These are phyloP conservation scores for Paracoccidioides brasiliensis DNA, from an alignment of 2,329 filamentous ascomycete species.

Conservation along the genomic window DNA sequence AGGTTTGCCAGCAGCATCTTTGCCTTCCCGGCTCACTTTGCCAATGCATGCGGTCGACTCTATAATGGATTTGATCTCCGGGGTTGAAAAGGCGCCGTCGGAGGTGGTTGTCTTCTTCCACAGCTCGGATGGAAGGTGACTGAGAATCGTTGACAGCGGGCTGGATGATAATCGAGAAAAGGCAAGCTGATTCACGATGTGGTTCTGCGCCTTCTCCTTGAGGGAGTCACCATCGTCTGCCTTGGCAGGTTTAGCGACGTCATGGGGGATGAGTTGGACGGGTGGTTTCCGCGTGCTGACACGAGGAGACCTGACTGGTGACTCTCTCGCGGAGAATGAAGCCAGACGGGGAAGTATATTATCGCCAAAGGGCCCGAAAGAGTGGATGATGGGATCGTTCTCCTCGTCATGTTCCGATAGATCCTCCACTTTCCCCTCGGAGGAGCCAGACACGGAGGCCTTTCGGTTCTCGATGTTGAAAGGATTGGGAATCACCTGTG, in stretches of 20 bases:
- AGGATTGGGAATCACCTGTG: conserved; percentile 22
- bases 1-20: conserved; percentile 85
- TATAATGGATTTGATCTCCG: conserved; percentile 57
- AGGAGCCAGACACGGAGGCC: conserved; percentile 23
- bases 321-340: conserved; percentile 55
- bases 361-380: conserved; percentile 79
- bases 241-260: conserved; percentile 12
- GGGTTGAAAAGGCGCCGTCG: conserved; percentile 40
- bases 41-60: conserved; percentile 68
- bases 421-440: conserved; percentile 40
- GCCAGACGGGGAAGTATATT: conserved; percentile 73
- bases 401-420: conserved; percentile 77
- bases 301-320: conserved; percentile 41
- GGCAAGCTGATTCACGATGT: conserved; percentile 88
- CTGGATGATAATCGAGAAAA: conserved; percentile 88
- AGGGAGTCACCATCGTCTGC: conserved; percentile 9
- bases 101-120: conserved; percentile 38
- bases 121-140: conserved; percentile 60
- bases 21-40: conserved; percentile 78
- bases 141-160: conserved; percentile 77
- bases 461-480: conserved; percentile 16
- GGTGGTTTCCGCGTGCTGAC: conserved; percentile 18
- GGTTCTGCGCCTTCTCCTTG: conserved; percentile 45
- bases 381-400: conserved; percentile 85
- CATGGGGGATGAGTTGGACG: conserved; percentile 16